Conservation (phyloP, 208 protist species). For the Crithidia bombi region DNA sequence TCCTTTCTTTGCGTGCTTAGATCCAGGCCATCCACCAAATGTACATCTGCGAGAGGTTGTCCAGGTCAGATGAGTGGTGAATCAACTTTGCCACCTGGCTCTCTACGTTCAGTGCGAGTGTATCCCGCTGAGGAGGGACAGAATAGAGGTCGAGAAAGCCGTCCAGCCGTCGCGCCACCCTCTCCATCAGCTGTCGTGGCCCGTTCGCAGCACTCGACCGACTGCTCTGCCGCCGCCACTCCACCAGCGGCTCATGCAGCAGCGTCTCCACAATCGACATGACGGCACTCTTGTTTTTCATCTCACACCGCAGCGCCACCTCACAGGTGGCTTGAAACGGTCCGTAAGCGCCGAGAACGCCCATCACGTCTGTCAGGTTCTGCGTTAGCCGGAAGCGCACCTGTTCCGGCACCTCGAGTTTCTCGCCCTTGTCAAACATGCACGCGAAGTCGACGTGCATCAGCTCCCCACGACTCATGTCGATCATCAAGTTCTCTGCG, state of each 20-base stretch:
- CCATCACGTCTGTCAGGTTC: constrained; percentile 97
- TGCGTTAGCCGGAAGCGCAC: constrained; percentile 98
- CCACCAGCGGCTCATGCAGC: constrained; percentile 96
- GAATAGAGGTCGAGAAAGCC: constrained; percentile 86
- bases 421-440: constrained; percentile 97
- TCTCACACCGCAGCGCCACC: constrained; percentile 86
- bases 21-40: constrained; percentile 97
- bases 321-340: constrained; percentile 90
- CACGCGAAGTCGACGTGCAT: constrained; percentile 96
- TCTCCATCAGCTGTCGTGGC: constrained; percentile 66
- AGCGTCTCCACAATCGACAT: constrained; percentile 96
- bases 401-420: constrained; percentile 92
- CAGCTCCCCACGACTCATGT: constrained; percentile 81
- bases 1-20: constrained; percentile 35
- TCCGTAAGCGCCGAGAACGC: constrained; percentile 92
- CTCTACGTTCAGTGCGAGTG: constrained; percentile 85
- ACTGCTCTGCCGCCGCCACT: constrained; percentile 76
- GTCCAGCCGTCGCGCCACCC: constrained; percentile 77
- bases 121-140: constrained; percentile 56
- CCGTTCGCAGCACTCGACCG: constrained; percentile 23
- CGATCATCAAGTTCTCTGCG: constrained; percentile 96
- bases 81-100: constrained; percentile 95
- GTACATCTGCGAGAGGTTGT: constrained; percentile 96
- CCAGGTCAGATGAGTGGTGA: constrained; percentile 85
- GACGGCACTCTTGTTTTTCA: constrained; percentile 92